phyloP scores from a whole-genome alignment of 768 basidiomycete species.

The Leccinum sublutescens region DNA sequence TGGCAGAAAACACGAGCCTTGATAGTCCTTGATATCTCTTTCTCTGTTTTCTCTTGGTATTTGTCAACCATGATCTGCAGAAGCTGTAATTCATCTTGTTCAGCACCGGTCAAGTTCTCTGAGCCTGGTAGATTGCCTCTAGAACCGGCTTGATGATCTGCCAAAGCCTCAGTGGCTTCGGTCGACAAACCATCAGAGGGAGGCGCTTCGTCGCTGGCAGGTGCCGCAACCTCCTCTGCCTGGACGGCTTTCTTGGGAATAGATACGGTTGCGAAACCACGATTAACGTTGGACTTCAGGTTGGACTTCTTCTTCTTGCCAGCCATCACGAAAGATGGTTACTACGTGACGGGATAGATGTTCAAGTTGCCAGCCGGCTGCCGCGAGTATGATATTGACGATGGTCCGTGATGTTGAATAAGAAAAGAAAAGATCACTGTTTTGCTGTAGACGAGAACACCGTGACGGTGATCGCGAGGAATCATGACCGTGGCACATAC shows the following conservation, averaged over 20 bases:
- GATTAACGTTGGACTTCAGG: slow-evolving; percentile 49
- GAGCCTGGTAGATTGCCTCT: slow-evolving; percentile 9
- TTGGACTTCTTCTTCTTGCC: slow-evolving; percentile 80
- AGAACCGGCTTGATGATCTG: slow-evolving; percentile 4
- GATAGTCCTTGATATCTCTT: slow-evolving; percentile 67
- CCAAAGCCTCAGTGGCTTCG: slow-evolving; percentile 6
- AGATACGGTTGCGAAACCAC: slow-evolving; percentile 82
- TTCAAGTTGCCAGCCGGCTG: background rate
- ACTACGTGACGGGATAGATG: background rate
- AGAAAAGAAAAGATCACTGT: background rate
- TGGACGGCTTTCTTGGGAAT: slow-evolving; percentile 69
- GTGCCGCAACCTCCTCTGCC: slow-evolving; percentile 24
- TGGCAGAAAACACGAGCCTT: slow-evolving; percentile 49
- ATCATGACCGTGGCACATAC: background rate
- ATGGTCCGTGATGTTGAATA: background rate
- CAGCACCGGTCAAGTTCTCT: slow-evolving; percentile 33
- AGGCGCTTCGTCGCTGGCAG: slow-evolving; percentile 7
- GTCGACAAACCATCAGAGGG: slow-evolving; percentile 4
- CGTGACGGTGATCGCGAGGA: background rate
- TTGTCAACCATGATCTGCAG: slow-evolving; percentile 78
- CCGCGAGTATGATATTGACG: background rate
- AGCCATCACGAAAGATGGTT: slow-evolving; percentile 44
- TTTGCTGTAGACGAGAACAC: background rate
- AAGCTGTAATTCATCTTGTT: slow-evolving; percentile 49
- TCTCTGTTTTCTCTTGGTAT: slow-evolving; percentile 85